Percentiles rank a stretch among this genome's conserved stretches.
Conservation (phyloP, 192 early-diverging fungal species). For the Coemansia umbellata region DNA sequence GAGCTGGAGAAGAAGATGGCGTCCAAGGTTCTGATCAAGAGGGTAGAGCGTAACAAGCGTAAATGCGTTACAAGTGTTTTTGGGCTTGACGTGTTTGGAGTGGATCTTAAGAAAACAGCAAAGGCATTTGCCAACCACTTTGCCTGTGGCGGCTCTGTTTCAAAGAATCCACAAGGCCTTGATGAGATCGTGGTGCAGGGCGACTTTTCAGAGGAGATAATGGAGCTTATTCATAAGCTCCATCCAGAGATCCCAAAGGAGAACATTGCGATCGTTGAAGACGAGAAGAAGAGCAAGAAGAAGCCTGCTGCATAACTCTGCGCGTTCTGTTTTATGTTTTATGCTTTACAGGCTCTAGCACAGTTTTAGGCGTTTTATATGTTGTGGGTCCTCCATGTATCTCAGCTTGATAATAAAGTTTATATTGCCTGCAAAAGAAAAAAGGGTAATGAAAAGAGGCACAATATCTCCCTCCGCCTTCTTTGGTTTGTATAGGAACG, state of each 20-base stretch:
- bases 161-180: conserved; percentile 86
- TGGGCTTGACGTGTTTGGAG: conserved; percentile 85
- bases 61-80: conserved; percentile 85
- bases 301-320: background rate
- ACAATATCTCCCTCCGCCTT: too few relatives aligned
- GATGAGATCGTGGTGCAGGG: conserved; percentile 98
- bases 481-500: too few relatives aligned
- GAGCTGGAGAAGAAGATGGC: conserved; percentile 74
- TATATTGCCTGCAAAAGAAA: too few relatives aligned
- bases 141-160: conserved; percentile 89
- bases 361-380: too few relatives aligned
- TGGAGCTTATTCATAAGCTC: conserved; percentile 73
- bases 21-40: conserved; percentile 76
- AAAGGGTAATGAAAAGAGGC: background rate
- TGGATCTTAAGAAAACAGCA: conserved; percentile 96
- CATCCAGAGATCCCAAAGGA: conserved; percentile 70
- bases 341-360: too few relatives aligned
- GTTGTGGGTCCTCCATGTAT: too few relatives aligned
- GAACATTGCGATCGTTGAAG: conserved; percentile 71
- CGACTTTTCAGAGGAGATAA: conserved; percentile 87
- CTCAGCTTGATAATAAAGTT: too few relatives aligned
- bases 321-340: background rate
- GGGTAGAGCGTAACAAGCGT: conserved; percentile 86
- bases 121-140: conserved; percentile 95
- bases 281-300: conserved; percentile 70